Evolutionary conservation across 805 yeast species (phyloP), one percentile per base, ranked within the genome.

Genomic region (Saccharomycopsis capsularis): DNA sequence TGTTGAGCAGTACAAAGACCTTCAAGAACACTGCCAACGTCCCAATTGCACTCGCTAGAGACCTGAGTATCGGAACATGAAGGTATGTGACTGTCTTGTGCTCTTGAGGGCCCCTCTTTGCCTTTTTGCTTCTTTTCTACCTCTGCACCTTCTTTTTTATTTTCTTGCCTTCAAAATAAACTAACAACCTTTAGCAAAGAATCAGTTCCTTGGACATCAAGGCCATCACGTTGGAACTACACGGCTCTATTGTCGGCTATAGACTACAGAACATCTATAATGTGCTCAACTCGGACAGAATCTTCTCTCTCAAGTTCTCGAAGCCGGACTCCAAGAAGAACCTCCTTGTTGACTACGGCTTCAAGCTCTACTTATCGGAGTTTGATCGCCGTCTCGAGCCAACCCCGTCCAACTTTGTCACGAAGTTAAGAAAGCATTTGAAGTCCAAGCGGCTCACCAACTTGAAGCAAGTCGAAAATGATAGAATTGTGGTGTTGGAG

Each of bases 181-280:
- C 32, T 29, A 29, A 29, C 32, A 13, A 39, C n/a, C 39, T n/a
- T 23, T 18, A 90, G 81, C 97, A 91, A 74, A 75, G 97, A 67
- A 77, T 89, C 48, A 82, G 90, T 4, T 82, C 95, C 2, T 68
- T 91, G 50, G 98, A 91, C 64, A 72, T 91, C 40, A 82, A 81
- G 61, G 69, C 88, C 46, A 66, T 90, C 25, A 71, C 82, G 1
- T 66, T 73, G 19, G 98, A 91, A 63, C 72, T 90, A 40, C 73
- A 72, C 46, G 59, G 66, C 5, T 67, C 73, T 42, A 57, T 90
- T 30, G 70, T 75, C 52, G 80, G 82, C 46, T 82, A 81, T 60
- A 68, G 97, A 54, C 68, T 91, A 51, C 89, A 82, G 55, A 91
- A 91, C 64, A 82, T 91, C 47, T 90, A 91, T 65, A 89, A 88